Evolutionary conservation across 78 protist species (phyloP).

Genomic region (Dictyostelium intermedium): DNA sequence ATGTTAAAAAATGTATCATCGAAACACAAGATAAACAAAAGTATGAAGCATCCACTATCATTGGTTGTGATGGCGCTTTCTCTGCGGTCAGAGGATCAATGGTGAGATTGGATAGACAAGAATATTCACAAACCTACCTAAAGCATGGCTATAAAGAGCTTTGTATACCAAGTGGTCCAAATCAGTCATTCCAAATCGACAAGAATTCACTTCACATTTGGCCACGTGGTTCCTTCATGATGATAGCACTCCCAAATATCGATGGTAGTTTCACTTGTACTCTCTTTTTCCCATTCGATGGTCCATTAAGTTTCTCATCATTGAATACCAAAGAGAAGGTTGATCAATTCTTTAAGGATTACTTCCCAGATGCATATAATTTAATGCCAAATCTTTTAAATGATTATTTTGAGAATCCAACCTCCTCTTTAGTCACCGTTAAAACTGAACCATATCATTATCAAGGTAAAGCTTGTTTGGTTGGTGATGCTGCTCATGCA

Average conservation of each 20-base stretch:
- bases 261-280: slow-evolving; percentile 92
- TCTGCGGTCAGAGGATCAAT: slow-evolving; percentile 34
- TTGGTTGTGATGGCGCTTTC: slow-evolving; percentile 81
- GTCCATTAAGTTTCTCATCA: slow-evolving; percentile 16
- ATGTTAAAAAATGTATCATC: not conserved
- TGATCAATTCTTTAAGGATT: slow-evolving; percentile 40
- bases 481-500: slow-evolving; percentile 96
- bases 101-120: slow-evolving; percentile 32
- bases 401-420: slow-evolving; percentile 78
- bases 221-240: slow-evolving; percentile 92
- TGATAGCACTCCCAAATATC: slow-evolving; percentile 94
- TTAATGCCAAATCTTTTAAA: slow-evolving; percentile 69
- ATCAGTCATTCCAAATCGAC: slow-evolving; percentile 49
- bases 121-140: slow-evolving; percentile 62
- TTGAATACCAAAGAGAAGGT: slow-evolving; percentile 6
- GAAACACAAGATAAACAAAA: not conserved
- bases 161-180: slow-evolving; percentile 79
- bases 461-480: slow-evolving; percentile 1
- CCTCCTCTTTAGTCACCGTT: slow-evolving; percentile 76
- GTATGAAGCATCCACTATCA: not conserved
- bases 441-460: slow-evolving; percentile 52
- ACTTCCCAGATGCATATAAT: slow-evolving; percentile 77
- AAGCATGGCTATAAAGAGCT: slow-evolving; percentile 83
- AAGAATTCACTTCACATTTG: slow-evolving; percentile 92
- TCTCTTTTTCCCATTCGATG: slow-evolving; percentile 89